phyloP scores from a whole-genome alignment of 306 rosid genomes.

The Prunus persica region DNA sequence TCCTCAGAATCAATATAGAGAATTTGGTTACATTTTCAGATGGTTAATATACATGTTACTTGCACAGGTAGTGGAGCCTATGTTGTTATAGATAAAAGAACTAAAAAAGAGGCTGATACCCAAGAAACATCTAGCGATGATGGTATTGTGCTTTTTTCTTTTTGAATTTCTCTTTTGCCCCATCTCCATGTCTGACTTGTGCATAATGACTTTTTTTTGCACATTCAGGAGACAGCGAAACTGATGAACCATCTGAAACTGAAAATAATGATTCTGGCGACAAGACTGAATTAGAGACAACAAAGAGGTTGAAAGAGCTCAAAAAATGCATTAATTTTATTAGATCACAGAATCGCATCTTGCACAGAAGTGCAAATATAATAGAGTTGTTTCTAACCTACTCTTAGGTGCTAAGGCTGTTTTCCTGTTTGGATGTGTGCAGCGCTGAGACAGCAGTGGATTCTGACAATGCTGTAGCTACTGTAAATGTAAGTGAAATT shows the following conservation, averaged over 20 bases:
- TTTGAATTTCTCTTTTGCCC: background rate
- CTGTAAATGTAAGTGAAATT: constrained; percentile 40
- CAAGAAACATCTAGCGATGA: constrained; percentile 78
- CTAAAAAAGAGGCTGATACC: constrained; percentile 50
- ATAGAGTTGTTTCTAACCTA: background rate
- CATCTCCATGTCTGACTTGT: constrained; percentile 29
- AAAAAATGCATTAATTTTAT: background rate
- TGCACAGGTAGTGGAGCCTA: constrained; percentile 78
- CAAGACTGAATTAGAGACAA: constrained; percentile 45
- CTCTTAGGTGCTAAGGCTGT: constrained; percentile 19
- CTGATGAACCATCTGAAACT: constrained; percentile 65
- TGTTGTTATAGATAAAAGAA: constrained; percentile 88
- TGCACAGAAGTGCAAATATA: background rate
- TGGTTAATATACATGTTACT: constrained; percentile 12
- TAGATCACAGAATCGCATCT: background rate
- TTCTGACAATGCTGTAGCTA: constrained; percentile 40
- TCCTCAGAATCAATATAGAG: background rate
- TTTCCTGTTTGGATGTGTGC: constrained; percentile 37
- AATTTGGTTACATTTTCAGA: background rate
- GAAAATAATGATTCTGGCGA: constrained; percentile 32
- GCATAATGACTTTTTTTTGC: constrained; percentile 27
- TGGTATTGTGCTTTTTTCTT: constrained; percentile 43
- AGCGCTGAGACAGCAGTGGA: constrained; percentile 50
- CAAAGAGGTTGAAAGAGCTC: constrained; percentile 58
- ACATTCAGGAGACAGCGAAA: constrained; percentile 70